These are phyloP conservation scores for Fusarium marasasianum DNA, from an alignment of 2,329 filamentous ascomycete species.

Conservation along the genomic window DNA sequence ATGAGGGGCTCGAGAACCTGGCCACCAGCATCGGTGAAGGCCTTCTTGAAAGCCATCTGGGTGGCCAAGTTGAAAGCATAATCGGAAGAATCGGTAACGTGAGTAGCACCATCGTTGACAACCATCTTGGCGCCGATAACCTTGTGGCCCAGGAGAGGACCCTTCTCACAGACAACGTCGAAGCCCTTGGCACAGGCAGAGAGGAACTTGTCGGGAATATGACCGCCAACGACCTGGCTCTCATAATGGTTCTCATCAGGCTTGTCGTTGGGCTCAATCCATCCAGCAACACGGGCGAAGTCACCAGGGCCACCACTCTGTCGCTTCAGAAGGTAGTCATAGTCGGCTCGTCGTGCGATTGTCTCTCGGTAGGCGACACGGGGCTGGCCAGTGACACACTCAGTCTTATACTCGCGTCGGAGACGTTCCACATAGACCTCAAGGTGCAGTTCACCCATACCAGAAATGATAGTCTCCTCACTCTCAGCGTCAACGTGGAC, in stretches of 20 bases:
- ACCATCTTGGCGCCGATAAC: constrained; percentile 92
- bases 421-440: constrained; percentile 98
- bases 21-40: constrained; percentile 82
- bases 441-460: constrained; percentile 97
- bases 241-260: constrained; percentile 84
- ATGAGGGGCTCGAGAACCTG: constrained; percentile 94
- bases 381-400: constrained; percentile 94
- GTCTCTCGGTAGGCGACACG: constrained; percentile 98
- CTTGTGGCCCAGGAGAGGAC: constrained; percentile 90
- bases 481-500: constrained; percentile 92
- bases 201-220: constrained; percentile 95
- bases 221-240: constrained; percentile 86
- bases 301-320: constrained; percentile 96
- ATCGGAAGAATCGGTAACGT: constrained; percentile 98
- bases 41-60: constrained; percentile 95
- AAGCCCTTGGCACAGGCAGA: constrained; percentile 97
- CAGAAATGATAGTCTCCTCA: constrained; percentile 96
- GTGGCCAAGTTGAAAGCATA: constrained; percentile 95
- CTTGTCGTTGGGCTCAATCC: constrained; percentile 83
- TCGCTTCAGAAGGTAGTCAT: constrained; percentile 94
- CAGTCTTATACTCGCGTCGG: constrained; percentile 94
- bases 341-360: constrained; percentile 80
- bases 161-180: constrained; percentile 81
- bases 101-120: constrained; percentile 94
- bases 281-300: constrained; percentile 91